Evolutionary conservation across 345 rosid species (phyloP).

Genomic region (Psidium friedrichsthalianum): DNA sequence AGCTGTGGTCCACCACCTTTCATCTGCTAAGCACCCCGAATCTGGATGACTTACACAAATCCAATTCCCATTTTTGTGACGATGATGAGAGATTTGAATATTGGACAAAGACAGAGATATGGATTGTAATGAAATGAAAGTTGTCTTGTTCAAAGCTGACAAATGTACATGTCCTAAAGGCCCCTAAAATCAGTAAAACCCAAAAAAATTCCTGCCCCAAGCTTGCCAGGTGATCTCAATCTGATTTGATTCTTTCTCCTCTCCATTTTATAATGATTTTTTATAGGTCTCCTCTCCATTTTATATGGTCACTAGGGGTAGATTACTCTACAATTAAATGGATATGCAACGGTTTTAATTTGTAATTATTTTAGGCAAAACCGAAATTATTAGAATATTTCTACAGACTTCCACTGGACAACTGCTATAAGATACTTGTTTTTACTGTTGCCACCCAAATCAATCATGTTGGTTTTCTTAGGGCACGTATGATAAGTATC

Average conservation of each 20-base stretch:
- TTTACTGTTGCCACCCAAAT: not conserved
- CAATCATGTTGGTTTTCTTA: accelerated
- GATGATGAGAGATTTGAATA: not conserved
- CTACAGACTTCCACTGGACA: not conserved
- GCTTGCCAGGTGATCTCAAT: not conserved
- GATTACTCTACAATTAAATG: not conserved
- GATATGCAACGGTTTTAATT: not conserved
- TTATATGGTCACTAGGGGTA: not conserved
- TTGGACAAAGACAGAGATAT: not conserved
- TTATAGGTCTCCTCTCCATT: not conserved
- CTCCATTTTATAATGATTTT: not conserved
- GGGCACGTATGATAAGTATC: too few species aligned
- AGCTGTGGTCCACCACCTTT: not conserved
- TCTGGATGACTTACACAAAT: not conserved
- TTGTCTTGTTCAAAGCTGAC: not conserved
- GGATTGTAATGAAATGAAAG: not conserved
- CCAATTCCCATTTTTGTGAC: not conserved
- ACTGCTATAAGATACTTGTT: not conserved
- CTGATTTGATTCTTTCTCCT: not conserved
- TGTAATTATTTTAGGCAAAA: not conserved
- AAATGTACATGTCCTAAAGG: not conserved
- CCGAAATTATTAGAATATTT: not conserved
- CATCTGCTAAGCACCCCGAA: not conserved
- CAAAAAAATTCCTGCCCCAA: not conserved
- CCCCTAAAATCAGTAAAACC: not conserved